phyloP scores from a whole-genome alignment of 1,284 basidiomycete species.

The Gymnopus androsaceus region DNA sequence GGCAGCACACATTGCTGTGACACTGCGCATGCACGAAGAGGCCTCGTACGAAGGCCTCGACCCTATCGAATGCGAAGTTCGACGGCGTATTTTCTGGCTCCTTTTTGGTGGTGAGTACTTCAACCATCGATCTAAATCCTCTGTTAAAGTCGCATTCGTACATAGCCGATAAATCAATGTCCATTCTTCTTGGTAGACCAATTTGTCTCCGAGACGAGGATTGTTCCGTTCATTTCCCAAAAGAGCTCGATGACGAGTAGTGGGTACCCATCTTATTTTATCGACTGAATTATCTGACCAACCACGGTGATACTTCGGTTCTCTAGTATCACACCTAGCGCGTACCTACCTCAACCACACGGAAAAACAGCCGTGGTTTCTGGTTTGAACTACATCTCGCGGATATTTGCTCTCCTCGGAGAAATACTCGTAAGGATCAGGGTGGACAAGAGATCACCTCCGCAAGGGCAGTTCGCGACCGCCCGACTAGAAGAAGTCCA shows the following conservation, averaged over 20 bases:
- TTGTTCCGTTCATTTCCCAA: slow-evolving; percentile 83
- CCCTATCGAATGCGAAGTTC: slow-evolving; percentile 82
- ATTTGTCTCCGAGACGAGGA: slow-evolving; percentile 85
- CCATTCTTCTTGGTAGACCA: slow-evolving; percentile 76
- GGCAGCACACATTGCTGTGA: slow-evolving; percentile 78
- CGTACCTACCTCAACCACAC: slow-evolving; percentile 79
- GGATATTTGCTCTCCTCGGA: slow-evolving; percentile 81
- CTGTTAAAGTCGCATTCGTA: slow-evolving; percentile 11
- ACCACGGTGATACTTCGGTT: slow-evolving; percentile 36
- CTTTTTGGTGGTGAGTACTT: slow-evolving; percentile 71
- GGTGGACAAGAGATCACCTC: slow-evolving; percentile 81
- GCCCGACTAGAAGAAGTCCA: slow-evolving; percentile 79
- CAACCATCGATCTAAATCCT: slow-evolving; percentile 7
- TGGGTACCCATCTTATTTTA: slow-evolving; percentile 43
- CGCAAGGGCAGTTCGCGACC: slow-evolving; percentile 79
- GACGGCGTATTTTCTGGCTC: slow-evolving; percentile 83
- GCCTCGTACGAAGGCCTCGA: slow-evolving; percentile 76
- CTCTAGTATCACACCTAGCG: slow-evolving; percentile 73
- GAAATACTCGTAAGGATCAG: slow-evolving; percentile 83
- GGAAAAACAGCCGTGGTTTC: slow-evolving; percentile 82
- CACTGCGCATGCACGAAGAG: slow-evolving; percentile 82
- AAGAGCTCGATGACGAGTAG: slow-evolving; percentile 85
- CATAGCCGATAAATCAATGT: slow-evolving; percentile 85
- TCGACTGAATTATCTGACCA: slow-evolving; percentile 1
- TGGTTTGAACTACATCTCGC: slow-evolving; percentile 83